Percentiles rank a stretch among this genome's conserved stretches.
These are phyloP conservation scores for Ocimum tenuiflorum DNA, from an alignment of 257 asterid genomes.

Conservation along the genomic window DNA sequence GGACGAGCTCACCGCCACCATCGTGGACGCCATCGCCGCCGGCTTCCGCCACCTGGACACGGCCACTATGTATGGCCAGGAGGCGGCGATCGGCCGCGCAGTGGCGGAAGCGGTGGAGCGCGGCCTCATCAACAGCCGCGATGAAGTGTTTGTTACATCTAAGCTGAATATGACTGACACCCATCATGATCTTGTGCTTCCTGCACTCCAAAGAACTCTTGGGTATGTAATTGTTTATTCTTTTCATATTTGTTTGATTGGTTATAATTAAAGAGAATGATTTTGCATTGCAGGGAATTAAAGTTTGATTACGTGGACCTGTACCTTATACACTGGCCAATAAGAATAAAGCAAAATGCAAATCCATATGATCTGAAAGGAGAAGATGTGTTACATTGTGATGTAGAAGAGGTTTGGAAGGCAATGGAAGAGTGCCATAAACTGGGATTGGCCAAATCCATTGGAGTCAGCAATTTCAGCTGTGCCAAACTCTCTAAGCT, in stretches of 20 bases:
- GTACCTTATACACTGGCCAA: constrained; percentile 50
- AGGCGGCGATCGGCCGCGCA: constrained; percentile 39
- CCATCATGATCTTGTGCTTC: neutral
- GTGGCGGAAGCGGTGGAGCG: no score
- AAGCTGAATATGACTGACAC: constrained; percentile 30
- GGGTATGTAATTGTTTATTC: no score
- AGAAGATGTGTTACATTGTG: constrained; percentile 36
- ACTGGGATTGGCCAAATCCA: constrained; percentile 45
- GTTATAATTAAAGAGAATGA: no score
- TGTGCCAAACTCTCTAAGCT: constrained; percentile 36
- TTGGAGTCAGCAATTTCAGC: constrained; percentile 57
- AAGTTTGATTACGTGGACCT: constrained; percentile 44
- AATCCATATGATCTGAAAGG: neutral
- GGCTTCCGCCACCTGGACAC: constrained; percentile 59
- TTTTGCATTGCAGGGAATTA: no score
- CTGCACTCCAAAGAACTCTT: no score
- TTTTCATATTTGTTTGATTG: no score
- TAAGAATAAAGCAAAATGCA: constrained; percentile 18
- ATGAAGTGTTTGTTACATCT: constrained; percentile 44
- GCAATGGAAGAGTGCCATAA: constrained; percentile 48
- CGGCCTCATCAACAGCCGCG: constrained; percentile 33
- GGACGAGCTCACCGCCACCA: constrained; percentile 26
- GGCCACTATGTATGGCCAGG: constrained; percentile 34
- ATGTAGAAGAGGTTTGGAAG: constrained; percentile 40
- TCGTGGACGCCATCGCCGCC: constrained; percentile 30